phyloP scores from a whole-genome alignment of 176 grass and related monocot species.

The Puya raimondii region DNA sequence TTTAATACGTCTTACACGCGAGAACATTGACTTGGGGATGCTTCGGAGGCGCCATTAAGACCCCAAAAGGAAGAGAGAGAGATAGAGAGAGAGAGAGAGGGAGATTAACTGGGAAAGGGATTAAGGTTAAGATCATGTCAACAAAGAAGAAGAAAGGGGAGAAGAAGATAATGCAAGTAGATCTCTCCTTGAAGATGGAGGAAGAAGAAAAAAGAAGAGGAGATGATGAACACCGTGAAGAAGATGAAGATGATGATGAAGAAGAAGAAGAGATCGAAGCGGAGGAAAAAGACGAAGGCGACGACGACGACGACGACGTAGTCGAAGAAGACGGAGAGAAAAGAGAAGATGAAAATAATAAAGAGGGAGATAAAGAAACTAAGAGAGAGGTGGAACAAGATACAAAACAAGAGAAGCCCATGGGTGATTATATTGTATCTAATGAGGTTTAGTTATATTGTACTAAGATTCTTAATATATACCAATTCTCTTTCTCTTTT shows the following conservation, averaged over 20 bases:
- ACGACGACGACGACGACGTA: slow-evolving; percentile 22
- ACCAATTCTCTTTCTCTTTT: background rate
- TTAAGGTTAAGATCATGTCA: slow-evolving; percentile 27
- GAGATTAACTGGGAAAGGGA: background rate
- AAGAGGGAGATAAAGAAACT: slow-evolving; percentile 4
- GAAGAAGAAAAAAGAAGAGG: slow-evolving; percentile 7
- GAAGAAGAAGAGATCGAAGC: slow-evolving; percentile 12
- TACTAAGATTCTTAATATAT: background rate
- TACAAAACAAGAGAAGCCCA: slow-evolving; percentile 23
- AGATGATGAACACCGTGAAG: background rate
- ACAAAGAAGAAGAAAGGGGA: slow-evolving; percentile 52
- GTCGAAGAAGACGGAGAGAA: slow-evolving; percentile 37
- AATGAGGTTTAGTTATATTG: background rate
- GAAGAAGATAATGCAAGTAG: slow-evolving; percentile 31
- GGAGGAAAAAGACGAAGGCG: slow-evolving; percentile 1
- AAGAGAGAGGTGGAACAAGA: slow-evolving; percentile 20
- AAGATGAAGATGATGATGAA: background rate
- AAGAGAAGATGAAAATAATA: slow-evolving; percentile 2
- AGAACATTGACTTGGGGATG: slow-evolving; percentile 79
- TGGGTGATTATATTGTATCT: slow-evolving; percentile 4
- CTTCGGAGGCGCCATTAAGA: slow-evolving; percentile 53
- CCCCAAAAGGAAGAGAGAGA: slow-evolving; percentile 31
- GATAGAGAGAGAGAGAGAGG: slow-evolving; percentile 2
- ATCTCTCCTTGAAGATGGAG: slow-evolving; percentile 53
- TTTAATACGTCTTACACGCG: slow-evolving; percentile 50